Base-by-base conservation (phyloP, 345 rosid genomes). In the Eucalyptus tenuipes region DNA sequence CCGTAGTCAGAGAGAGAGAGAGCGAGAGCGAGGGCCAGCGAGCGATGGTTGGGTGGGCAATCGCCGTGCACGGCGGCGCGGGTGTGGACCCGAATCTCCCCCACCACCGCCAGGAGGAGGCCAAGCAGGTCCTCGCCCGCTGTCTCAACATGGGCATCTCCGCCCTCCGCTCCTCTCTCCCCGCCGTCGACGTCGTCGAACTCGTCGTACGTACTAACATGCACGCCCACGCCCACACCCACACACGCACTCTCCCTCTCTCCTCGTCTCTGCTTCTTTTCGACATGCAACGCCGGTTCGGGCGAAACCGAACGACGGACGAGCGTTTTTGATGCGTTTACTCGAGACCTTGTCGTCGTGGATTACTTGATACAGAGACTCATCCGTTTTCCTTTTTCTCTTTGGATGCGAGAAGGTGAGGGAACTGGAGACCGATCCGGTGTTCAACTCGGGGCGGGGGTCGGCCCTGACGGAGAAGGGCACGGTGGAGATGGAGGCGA, bases 1-100 rank as follows among this genome's bases (percentile, higher is more conserved):
- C 40, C 9, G 44, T 20, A 75, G 71, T 33, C 53, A 17, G 18
- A 13, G 49, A 44, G 66, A 80, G 55, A 17, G 75, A 25, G 53
- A 16, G 53, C 1, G 55, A 0, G 55, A 3, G 24, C 24, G 55
- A 52, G 55, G 24, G 57, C 57, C 25, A 52, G 57, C 57, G 50
- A 82, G 50, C 33, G 75, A 96, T 97, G 97, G 98, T 95, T 45
- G 94, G 92, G 15, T 96, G 99, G 99, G 99, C 99, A 61, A 97
- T 97, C 22, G 99, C 99, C 29, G 96, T 97, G 93, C 99, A 97
- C 86, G 99, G 99, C 27, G 99, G 99, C 92, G 99, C 99, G 44
- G 99, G 99, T 40, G 94, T 97, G n/a, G 99, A 97, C 92, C 99
- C 99, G 2, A 96, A 95, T 90, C 98, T 97, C 91, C 99, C 99